Conservation (phyloP, 345 rosid genomes). For the Hypericum androsaemum region DNA sequence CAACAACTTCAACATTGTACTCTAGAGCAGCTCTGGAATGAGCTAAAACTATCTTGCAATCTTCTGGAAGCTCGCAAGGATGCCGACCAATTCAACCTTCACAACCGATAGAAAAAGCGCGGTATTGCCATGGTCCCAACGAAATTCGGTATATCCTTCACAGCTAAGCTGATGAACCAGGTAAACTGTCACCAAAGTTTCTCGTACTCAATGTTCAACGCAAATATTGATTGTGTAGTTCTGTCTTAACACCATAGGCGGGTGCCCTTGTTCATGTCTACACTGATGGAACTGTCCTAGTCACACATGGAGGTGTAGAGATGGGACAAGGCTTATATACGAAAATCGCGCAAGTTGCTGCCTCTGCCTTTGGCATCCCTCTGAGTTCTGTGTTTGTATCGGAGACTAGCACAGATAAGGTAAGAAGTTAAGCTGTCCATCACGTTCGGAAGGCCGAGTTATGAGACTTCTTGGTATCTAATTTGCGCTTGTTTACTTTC, state of each 20-base stretch:
- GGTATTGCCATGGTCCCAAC: slow-evolving; percentile 93
- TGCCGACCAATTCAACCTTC: slow-evolving; percentile 50
- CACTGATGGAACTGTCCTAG: slow-evolving; percentile 95
- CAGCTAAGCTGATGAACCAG: slow-evolving; percentile 74
- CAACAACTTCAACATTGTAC: slow-evolving; percentile 70
- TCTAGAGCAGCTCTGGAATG: slow-evolving; percentile 60
- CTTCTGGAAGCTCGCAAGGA: slow-evolving; percentile 52
- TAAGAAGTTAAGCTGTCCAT: slow-evolving; percentile 15
- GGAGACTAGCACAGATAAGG: slow-evolving; percentile 99
- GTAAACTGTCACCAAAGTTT: slow-evolving; percentile 17
- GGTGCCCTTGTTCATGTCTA: slow-evolving; percentile 96
- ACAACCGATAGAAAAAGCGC: slow-evolving; percentile 86
- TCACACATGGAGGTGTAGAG: slow-evolving; percentile 96
- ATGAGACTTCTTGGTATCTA: slow-evolving; percentile 3
- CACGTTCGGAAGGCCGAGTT: background rate
- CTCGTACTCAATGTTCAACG: no score
- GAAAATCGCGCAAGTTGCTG: slow-evolving; percentile 94
- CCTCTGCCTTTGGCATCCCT: slow-evolving; percentile 78
- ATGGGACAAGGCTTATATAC: slow-evolving; percentile 99
- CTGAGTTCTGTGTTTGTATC: slow-evolving; percentile 81
- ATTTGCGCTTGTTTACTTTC: slow-evolving; percentile 9
- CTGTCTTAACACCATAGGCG: slow-evolving; percentile 35
- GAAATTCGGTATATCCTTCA: slow-evolving; percentile 87
- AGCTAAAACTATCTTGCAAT: slow-evolving; percentile 57
- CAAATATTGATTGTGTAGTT: background rate